Conservation (phyloP, 306 rosid genomes). For the Dicorynia guianensis region DNA sequence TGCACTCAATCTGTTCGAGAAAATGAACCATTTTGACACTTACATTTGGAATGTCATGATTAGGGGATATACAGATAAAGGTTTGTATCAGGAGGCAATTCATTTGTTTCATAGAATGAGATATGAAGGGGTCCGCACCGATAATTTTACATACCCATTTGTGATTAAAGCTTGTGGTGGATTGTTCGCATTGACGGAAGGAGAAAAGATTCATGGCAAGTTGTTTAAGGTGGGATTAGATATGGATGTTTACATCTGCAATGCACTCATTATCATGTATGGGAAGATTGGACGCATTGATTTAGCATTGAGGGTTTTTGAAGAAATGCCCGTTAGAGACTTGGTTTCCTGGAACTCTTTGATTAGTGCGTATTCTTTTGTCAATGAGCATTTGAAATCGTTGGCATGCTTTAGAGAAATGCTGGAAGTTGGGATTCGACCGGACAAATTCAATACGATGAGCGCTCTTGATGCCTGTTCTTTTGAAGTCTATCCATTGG, state of each 20-base stretch:
- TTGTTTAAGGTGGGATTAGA: conserved; percentile 58
- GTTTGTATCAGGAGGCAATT: conserved; percentile 49
- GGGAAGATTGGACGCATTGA: conserved; percentile 53
- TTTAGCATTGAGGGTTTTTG: conserved; percentile 57
- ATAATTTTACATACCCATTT: conserved; percentile 60
- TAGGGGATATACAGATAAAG: conserved; percentile 52
- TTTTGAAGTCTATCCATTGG: conserved; percentile 29
- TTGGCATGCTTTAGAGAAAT: conserved; percentile 52
- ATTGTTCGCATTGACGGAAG: conserved; percentile 42
- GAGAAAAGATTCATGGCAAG: conserved; percentile 52
- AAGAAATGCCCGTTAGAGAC: conserved; percentile 56
- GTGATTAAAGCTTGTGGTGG: conserved; percentile 61
- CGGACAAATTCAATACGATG: conserved; percentile 53
- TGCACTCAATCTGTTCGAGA: conserved; percentile 63
- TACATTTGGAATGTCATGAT: conserved; percentile 61
- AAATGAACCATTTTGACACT: conserved; percentile 46
- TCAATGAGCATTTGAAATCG: conserved; percentile 45
- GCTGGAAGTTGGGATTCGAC: conserved; percentile 49
- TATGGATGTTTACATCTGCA: conserved; percentile 55
- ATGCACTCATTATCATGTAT: conserved; percentile 55
- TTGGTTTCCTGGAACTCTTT: conserved; percentile 69
- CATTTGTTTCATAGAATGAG: conserved; percentile 56
- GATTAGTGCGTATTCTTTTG: conserved; percentile 52
- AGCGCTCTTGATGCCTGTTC: conserved; percentile 59
- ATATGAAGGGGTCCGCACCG: conserved; percentile 46